A percentile compares a stretch with the other conserved stretches of the same genome.
These are phyloP conservation scores for Discostella stelligeroides DNA, from an alignment of 108 stramenopile genomes.

Conservation along the genomic window DNA sequence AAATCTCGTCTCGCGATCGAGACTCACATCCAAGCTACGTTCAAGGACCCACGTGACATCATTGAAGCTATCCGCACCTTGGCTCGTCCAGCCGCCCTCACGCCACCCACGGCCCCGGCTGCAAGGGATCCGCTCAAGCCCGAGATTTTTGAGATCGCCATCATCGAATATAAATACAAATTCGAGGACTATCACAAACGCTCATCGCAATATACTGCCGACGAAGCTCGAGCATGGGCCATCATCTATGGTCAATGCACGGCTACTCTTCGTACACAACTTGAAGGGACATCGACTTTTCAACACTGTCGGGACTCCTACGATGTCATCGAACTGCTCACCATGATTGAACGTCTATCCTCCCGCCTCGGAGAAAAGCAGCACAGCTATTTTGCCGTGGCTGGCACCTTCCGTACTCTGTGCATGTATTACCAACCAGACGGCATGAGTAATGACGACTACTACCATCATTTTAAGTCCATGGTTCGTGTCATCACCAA, in stretches of 20 bases:
- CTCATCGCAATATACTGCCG: not conserved
- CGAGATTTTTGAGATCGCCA: not conserved
- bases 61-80: not conserved
- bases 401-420: too few relatives aligned
- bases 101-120: too few relatives aligned
- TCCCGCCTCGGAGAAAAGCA: too few relatives aligned
- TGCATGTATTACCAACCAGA: too few relatives aligned
- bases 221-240: constrained; percentile 10
- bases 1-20: too few relatives aligned
- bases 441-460: too few relatives aligned
- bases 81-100: too few relatives aligned
- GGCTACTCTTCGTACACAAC: not conserved
- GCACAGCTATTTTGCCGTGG: too few relatives aligned
- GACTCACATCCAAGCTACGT: not conserved
- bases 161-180: not conserved
- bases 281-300: not conserved
- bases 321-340: not conserved
- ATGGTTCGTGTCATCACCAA: too few relatives aligned
- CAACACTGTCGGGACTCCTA: not conserved
- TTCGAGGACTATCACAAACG: not conserved
- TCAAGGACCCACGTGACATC: not conserved
- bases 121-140: not conserved
- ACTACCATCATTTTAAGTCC: too few relatives aligned
- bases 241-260: constrained; percentile 13
- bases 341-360: constrained; percentile 1